Percentiles rank a stretch among this genome's conserved stretches.
Conservation (phyloP, 768 basidiomycete genomes). For the Tremella mesenterica region DNA sequence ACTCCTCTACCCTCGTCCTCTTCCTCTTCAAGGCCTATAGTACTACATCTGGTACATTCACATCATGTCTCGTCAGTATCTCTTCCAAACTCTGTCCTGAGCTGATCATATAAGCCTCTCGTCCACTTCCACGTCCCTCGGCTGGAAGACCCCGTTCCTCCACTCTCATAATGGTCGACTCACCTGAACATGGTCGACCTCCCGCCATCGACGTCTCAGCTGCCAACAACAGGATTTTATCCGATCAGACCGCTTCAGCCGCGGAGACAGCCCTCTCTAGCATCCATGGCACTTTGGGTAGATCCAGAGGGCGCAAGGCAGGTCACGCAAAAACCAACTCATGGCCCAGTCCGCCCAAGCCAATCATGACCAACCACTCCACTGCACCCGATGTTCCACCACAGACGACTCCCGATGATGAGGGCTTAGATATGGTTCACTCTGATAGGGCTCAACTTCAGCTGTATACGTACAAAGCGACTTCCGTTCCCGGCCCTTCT, state of each 20-base stretch:
- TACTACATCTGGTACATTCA: too few relatives aligned
- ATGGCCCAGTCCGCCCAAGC: conserved; percentile 16
- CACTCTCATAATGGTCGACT: conserved; percentile 20
- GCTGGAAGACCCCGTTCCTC: conserved; percentile 16
- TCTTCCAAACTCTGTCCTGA: too few relatives aligned
- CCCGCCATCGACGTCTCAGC: conserved; percentile 17
- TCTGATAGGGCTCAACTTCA: conserved; percentile 13
- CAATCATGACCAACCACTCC: conserved; percentile 10
- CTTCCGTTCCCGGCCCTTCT: neutral
- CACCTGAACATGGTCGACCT: conserved; percentile 6
- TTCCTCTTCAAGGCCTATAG: too few relatives aligned
- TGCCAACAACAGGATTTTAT: conserved; percentile 10
- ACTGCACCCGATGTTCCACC: conserved; percentile 21
- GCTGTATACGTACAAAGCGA: conserved; percentile 30
- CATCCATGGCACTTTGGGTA: conserved; percentile 6
- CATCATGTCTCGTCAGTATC: too few relatives aligned
- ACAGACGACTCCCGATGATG: conserved; percentile 20
- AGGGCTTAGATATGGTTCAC: neutral
- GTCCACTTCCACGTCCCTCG: neutral
- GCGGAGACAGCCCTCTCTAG: conserved; percentile 12
- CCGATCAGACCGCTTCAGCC: conserved; percentile 11
- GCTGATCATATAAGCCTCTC: too few relatives aligned
- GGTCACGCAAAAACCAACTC: conserved; percentile 16
- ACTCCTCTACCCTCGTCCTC: too few relatives aligned
- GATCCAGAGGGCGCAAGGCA: neutral